Percentiles rank a stretch among this genome's conserved stretches.
Conservation (phyloP, 179 eudicot species). For the Carnegiea gigantea region DNA sequence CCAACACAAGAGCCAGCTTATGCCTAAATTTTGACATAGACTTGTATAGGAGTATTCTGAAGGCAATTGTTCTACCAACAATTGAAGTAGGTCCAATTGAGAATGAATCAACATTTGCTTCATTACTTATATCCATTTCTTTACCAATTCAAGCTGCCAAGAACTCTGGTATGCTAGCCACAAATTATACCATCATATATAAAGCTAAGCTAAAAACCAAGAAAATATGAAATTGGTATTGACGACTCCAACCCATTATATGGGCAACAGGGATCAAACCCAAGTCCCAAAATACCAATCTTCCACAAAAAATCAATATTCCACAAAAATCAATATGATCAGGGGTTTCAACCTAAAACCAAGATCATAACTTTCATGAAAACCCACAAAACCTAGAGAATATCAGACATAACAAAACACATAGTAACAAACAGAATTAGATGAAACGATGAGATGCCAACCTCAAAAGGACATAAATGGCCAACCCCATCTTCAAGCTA, state of each 20-base stretch:
- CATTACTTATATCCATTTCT: slow-evolving; percentile 77
- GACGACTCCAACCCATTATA: not conserved
- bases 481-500: not conserved
- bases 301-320: not conserved
- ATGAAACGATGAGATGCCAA: slow-evolving; percentile 15
- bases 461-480: slow-evolving; percentile 12
- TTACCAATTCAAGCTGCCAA: slow-evolving; percentile 13
- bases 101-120: slow-evolving; percentile 66
- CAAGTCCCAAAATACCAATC: not conserved
- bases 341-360: not conserved
- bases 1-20: slow-evolving; percentile 34
- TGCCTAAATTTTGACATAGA: slow-evolving; percentile 67
- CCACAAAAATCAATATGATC: too few relatives aligned
- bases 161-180: not conserved
- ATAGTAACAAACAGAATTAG: not conserved
- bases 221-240: not conserved
- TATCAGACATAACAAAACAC: not conserved
- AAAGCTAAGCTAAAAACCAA: slow-evolving; percentile 9
- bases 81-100: slow-evolving; percentile 74
- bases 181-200: slow-evolving; percentile 14
- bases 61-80: slow-evolving; percentile 82
- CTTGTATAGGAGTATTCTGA: slow-evolving; percentile 68
- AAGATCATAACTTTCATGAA: slow-evolving; percentile 4
- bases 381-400: slow-evolving; percentile 4
- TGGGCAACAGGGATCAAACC: not conserved